Percentiles rank a stretch among this genome's conserved stretches.
Conservation (phyloP, 768 basidiomycete genomes). For the Jaapia argillacea region DNA sequence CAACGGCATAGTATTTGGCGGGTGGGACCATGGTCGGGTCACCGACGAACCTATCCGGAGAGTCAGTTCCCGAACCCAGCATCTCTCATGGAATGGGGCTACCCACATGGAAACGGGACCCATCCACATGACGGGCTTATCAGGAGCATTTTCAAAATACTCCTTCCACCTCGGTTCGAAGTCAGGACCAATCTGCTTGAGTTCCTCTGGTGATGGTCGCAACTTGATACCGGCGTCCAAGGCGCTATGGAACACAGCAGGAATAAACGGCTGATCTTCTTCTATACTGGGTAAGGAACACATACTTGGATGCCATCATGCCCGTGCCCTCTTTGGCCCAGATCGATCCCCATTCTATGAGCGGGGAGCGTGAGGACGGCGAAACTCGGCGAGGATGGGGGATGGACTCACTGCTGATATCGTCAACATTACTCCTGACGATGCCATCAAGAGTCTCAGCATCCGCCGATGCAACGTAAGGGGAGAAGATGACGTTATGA, state of each 20-base stretch:
- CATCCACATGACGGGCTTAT: conserved; percentile 44
- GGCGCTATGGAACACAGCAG: conserved; percentile 23
- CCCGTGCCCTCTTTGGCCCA: conserved; percentile 32
- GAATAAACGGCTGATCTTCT: too few species aligned
- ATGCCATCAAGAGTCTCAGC: conserved; percentile 10
- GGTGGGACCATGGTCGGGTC: conserved; percentile 8
- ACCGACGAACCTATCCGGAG: conserved; percentile 15
- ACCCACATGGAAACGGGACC: conserved; percentile 31
- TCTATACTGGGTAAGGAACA: not conserved
- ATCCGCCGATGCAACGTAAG: conserved; percentile 8
- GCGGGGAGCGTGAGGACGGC: not conserved
- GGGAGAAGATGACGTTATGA: conserved; percentile 8
- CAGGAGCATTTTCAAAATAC: conserved; percentile 35
- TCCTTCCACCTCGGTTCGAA: conserved; percentile 40
- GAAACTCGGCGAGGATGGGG: not conserved
- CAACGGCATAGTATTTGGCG: conserved; percentile 18
- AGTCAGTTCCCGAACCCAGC: too few species aligned
- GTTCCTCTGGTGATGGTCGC: conserved; percentile 39
- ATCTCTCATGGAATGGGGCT: too few species aligned
- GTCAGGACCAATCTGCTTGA: conserved; percentile 35
- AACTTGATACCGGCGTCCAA: conserved; percentile 48
- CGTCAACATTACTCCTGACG: conserved; percentile 6
- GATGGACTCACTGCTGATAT: conserved; percentile 3
- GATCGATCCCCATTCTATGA: conserved; percentile 21
- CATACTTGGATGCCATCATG: conserved; percentile 45